phyloP scores from a whole-genome alignment of 169 alveolate genomes.

The Plasmodium relictum region DNA sequence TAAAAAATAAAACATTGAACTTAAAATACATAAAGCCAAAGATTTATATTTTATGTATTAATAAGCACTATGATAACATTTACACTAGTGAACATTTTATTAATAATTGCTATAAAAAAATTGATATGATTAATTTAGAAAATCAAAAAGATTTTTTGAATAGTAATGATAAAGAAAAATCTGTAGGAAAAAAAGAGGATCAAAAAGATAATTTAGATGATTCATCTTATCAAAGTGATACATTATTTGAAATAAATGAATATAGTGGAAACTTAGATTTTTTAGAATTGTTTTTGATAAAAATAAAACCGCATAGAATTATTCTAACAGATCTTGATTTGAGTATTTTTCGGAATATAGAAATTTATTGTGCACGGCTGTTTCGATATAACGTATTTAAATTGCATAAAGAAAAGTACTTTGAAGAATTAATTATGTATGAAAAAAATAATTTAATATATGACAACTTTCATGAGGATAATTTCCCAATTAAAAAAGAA shows the following conservation, averaged over 20 bases:
- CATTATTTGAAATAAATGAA: constrained; percentile 74
- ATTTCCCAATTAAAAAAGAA: not conserved
- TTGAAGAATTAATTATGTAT: constrained; percentile 44
- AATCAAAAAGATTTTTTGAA: not conserved
- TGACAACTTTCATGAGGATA: not conserved
- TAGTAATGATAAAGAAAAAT: not conserved
- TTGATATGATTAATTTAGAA: constrained; percentile 29
- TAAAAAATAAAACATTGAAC: constrained; percentile 36
- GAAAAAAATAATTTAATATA: constrained; percentile 52
- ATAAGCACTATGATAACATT: constrained; percentile 49
- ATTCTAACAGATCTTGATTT: constrained; percentile 52
- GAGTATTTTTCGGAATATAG: constrained; percentile 51
- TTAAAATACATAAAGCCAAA: constrained; percentile 64
- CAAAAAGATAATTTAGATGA: not conserved
- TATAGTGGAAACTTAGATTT: constrained; percentile 73
- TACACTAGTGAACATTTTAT: constrained; percentile 31
- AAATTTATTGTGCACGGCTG: constrained; percentile 66
- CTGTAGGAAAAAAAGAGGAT: not conserved
- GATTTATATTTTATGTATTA: constrained; percentile 60
- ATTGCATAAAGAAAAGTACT: constrained; percentile 8
- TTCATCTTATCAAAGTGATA: not conserved
- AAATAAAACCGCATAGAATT: constrained; percentile 66
- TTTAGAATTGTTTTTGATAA: constrained; percentile 43
- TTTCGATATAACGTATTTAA: constrained; percentile 34
- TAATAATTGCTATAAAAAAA: constrained; percentile 27